Evolutionary conservation across 805 yeast species (phyloP).

Genomic region (Wickerhamiella parazyma): DNA sequence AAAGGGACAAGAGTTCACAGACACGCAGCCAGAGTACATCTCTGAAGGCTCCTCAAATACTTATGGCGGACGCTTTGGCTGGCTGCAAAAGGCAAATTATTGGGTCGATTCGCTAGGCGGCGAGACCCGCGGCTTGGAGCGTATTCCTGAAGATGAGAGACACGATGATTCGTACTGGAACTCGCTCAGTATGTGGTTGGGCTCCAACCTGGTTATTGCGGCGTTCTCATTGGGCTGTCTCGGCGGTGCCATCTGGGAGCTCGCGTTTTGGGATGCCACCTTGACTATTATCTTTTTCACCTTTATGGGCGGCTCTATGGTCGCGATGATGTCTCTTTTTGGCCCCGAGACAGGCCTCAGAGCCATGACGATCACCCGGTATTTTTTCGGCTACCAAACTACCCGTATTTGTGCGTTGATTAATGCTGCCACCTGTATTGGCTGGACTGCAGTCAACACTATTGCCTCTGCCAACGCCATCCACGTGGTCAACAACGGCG

Average conservation of each 20-base stretch:
- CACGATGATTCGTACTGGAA: slow-evolving; percentile 48
- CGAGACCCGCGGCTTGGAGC: slow-evolving; percentile 68
- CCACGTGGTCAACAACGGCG: slow-evolving; percentile 52
- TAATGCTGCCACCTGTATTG: slow-evolving; percentile 75
- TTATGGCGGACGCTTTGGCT: slow-evolving; percentile 1
- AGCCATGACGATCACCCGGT: slow-evolving; percentile 74
- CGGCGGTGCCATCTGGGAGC: slow-evolving; percentile 47
- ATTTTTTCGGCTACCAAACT: slow-evolving; percentile 58
- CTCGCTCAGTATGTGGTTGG: slow-evolving; percentile 82
- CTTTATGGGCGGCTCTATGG: slow-evolving; percentile 59
- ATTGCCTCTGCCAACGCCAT: slow-evolving; percentile 79
- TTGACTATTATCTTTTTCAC: slow-evolving; percentile 60
- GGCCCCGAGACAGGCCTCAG: slow-evolving; percentile 79
- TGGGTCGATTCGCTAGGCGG: slow-evolving; percentile 21
- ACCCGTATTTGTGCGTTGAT: slow-evolving; percentile 66
- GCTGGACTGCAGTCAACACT: slow-evolving; percentile 91
- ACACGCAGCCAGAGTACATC: background rate
- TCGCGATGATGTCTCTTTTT: slow-evolving; percentile 68
- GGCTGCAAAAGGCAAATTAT: slow-evolving; percentile 13
- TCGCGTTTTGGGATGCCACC: slow-evolving; percentile 62
- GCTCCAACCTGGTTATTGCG: slow-evolving; percentile 66
- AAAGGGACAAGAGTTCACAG: background rate
- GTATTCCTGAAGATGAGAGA: slow-evolving; percentile 67
- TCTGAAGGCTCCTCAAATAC: background rate
- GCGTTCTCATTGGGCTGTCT: slow-evolving; percentile 2